Percentiles rank a stretch among this genome's conserved stretches.
phyloP scores from a whole-genome alignment of 2,329 filamentous ascomycete species.

The Dothidotthia symphoricarpi region DNA sequence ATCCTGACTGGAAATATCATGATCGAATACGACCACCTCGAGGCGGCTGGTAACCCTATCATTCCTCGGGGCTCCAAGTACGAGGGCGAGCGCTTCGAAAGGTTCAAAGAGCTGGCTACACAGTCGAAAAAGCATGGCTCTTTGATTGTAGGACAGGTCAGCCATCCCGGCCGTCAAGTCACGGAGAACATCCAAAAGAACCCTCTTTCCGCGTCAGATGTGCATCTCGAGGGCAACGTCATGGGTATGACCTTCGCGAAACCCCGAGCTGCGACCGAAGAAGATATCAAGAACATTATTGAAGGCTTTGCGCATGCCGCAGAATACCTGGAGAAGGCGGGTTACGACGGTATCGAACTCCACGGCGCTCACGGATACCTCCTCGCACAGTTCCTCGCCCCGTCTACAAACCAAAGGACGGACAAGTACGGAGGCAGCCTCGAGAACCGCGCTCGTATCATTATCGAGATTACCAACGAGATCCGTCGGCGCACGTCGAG shows the following conservation, averaged over 20 bases:
- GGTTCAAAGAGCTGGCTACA: slow-evolving; percentile 57
- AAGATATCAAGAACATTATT: slow-evolving; percentile 58
- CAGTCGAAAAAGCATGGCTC: slow-evolving; percentile 57
- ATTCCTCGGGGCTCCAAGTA: slow-evolving; percentile 55
- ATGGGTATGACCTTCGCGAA: slow-evolving; percentile 53
- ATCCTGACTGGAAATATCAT: slow-evolving; percentile 65
- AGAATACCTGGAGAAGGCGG: slow-evolving; percentile 61
- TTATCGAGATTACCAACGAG: slow-evolving; percentile 43
- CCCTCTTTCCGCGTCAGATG: slow-evolving; percentile 53
- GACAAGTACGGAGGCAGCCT: slow-evolving; percentile 48
- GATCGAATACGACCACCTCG: slow-evolving; percentile 63
- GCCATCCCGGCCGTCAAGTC: slow-evolving; percentile 62
- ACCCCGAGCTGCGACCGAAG: slow-evolving; percentile 54
- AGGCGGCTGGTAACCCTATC: slow-evolving; percentile 57
- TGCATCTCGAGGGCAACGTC: slow-evolving; percentile 34
- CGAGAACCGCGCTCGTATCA: slow-evolving; percentile 45
- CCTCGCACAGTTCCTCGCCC: slow-evolving; percentile 48
- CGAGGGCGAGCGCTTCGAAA: slow-evolving; percentile 59
- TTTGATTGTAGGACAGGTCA: slow-evolving; percentile 60
- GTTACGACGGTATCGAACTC: slow-evolving; percentile 54
- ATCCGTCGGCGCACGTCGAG: slow-evolving; percentile 38
- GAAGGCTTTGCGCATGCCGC: slow-evolving; percentile 62
- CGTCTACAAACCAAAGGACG: slow-evolving; percentile 44
- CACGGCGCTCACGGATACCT: slow-evolving; percentile 50
- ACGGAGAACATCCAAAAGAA: slow-evolving; percentile 46